phyloP scores from a whole-genome alignment of 169 alveolate genomes.

The Plasmodium coatneyi region DNA sequence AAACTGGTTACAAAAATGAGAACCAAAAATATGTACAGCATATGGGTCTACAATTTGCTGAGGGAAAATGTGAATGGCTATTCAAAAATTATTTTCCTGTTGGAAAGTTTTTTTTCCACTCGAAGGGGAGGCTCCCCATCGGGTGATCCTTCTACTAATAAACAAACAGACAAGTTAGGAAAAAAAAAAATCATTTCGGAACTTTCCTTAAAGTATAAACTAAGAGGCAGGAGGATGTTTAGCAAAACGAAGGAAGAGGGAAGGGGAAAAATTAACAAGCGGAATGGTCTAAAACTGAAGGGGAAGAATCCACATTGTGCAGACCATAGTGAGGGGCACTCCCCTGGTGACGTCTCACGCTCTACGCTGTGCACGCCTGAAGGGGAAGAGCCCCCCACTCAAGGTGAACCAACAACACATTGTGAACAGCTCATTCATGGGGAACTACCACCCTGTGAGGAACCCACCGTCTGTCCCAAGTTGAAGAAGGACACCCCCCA shows the following conservation, averaged over 20 bases:
- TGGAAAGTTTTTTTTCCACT: constrained; percentile 27
- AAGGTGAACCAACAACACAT: neutral
- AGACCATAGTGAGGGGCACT: neutral
- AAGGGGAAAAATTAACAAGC: neutral
- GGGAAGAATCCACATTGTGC: neutral
- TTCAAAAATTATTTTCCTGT: constrained; percentile 16
- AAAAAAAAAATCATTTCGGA: constrained; percentile 1
- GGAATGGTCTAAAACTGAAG: neutral
- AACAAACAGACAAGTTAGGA: neutral
- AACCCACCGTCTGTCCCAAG: neutral
- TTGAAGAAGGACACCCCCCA: neutral
- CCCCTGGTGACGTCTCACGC: neutral
- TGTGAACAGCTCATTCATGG: neutral
- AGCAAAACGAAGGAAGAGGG: neutral
- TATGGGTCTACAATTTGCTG: constrained; percentile 25
- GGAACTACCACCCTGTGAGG: neutral
- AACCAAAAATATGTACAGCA: constrained; percentile 69
- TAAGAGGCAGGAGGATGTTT: neutral
- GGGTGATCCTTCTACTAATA: neutral
- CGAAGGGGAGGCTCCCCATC: neutral
- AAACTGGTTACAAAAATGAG: constrained; percentile 40
- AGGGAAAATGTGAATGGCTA: constrained; percentile 53
- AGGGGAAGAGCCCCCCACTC: neutral
- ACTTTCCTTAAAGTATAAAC: neutral
- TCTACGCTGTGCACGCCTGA: neutral